Evolutionary conservation across 805 yeast species (phyloP).

Genomic region (Lachancea thermotolerans): DNA sequence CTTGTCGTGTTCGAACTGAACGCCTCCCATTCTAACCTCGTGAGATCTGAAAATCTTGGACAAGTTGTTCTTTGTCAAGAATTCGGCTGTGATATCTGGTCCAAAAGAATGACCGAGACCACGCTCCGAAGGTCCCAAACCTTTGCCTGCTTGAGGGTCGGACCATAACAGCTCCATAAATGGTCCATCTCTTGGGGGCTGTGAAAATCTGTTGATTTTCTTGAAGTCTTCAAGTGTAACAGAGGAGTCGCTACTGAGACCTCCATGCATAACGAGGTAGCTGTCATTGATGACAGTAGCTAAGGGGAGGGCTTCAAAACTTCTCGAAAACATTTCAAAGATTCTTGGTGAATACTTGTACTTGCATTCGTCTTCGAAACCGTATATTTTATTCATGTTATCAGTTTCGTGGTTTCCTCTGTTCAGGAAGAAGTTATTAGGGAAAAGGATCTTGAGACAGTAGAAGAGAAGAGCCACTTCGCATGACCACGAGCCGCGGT

Average conservation of each 20-base stretch:
- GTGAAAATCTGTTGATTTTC: conserved; percentile 63
- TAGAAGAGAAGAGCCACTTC: conserved; percentile 84
- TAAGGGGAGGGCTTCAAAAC: conserved; percentile 80
- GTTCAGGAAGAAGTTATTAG: conserved; percentile 64
- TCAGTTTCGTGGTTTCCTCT: conserved; percentile 97
- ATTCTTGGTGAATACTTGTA: conserved; percentile 76
- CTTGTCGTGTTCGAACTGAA: conserved; percentile 80
- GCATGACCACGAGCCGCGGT: conserved; percentile 97
- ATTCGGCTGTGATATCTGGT: conserved; percentile 81
- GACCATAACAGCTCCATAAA: conserved; percentile 98
- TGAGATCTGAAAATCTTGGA: conserved; percentile 86
- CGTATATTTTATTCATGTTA: conserved; percentile 94
- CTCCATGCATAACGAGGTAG: conserved; percentile 93
- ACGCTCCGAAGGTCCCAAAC: conserved; percentile 83
- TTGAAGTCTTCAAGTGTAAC: conserved; percentile 70
- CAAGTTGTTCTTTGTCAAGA: conserved; percentile 64
- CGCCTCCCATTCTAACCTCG: conserved; percentile 91
- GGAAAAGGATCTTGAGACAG: conserved; percentile 69
- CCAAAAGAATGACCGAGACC: conserved; percentile 97
- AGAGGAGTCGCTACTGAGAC: conserved; percentile 73
- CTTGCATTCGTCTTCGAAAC: conserved; percentile 94
- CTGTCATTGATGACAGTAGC: conserved; percentile 73
- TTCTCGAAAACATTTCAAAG: conserved; percentile 76
- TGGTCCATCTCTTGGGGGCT: conserved; percentile 85
- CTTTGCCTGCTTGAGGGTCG: conserved; percentile 77